These are phyloP conservation scores for Flaveria ramosissima DNA, from an alignment of 129 eudicot species.

Conservation along the genomic window DNA sequence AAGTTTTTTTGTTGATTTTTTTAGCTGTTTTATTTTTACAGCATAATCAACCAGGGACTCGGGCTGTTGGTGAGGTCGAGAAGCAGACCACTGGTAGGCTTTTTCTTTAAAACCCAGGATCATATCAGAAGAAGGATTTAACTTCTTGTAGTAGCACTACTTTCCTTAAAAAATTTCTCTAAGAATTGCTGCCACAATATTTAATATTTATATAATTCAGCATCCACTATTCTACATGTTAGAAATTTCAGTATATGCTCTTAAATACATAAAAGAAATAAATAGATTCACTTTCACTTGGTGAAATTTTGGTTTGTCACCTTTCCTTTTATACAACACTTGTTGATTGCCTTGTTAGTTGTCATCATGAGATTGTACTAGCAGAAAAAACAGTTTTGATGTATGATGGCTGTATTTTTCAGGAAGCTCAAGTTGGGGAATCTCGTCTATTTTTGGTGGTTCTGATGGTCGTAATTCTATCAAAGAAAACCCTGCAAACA, in stretches of 20 bases:
- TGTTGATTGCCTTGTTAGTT: background rate
- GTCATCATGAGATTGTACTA: background rate
- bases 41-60: slow-evolving; percentile 52
- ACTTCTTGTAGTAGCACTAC: background rate
- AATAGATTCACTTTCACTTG: background rate
- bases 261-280: background rate
- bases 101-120: background rate
- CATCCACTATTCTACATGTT: slow-evolving; percentile 9
- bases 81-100: slow-evolving; percentile 59
- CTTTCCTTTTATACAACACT: background rate
- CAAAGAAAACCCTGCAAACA: slow-evolving; percentile 67
- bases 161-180: background rate
- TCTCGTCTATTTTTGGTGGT: slow-evolving; percentile 86
- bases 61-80: slow-evolving; percentile 70
- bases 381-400: slow-evolving; percentile 8
- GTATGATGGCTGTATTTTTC: slow-evolving; percentile 9
- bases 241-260: background rate
- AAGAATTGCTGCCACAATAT: slow-evolving; percentile 8
- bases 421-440: slow-evolving; percentile 81
- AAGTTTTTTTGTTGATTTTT: background rate
- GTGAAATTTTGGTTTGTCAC: background rate
- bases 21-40: background rate
- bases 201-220: background rate
- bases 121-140: background rate
- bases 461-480: slow-evolving; percentile 60